phyloP scores from a whole-genome alignment of 352 stramenopile species.

The Phytophthora nicotianae region DNA sequence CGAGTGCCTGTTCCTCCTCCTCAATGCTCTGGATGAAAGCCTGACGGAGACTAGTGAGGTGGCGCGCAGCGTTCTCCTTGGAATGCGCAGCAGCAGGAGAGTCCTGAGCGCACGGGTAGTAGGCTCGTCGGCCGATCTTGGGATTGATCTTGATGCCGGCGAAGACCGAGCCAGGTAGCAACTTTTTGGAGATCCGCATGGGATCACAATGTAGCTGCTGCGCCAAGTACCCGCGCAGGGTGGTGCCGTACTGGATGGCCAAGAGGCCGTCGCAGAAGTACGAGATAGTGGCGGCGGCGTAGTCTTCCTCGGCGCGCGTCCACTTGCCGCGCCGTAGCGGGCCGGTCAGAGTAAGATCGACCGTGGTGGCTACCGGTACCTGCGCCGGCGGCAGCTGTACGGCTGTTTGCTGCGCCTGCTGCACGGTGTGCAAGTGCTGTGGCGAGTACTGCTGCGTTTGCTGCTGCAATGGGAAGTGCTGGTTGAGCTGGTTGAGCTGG shows the following conservation, averaged over 20 bases:
- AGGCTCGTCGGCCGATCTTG: conserved; percentile 74
- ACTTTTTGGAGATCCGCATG: conserved; percentile 85
- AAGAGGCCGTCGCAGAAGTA: conserved; percentile 74
- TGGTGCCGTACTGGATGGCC: conserved; percentile 75
- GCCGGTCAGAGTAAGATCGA: conserved; percentile 37
- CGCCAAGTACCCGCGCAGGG: conserved; percentile 70
- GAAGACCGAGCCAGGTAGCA: conserved; percentile 64
- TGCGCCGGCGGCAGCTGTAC: conserved; percentile 7
- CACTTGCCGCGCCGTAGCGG: conserved; percentile 73
- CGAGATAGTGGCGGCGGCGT: conserved; percentile 67
- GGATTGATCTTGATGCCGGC: conserved; percentile 72
- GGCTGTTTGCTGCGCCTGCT: conserved; percentile 9
- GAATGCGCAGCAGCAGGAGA: conserved; percentile 45
- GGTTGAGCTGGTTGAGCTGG: conserved; percentile 33
- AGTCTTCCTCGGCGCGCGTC: conserved; percentile 70
- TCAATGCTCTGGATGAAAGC: conserved; percentile 70
- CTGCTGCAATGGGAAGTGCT: conserved; percentile 34
- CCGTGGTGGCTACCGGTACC: not conserved
- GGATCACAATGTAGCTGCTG: conserved; percentile 75
- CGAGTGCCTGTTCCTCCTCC: conserved; percentile 49
- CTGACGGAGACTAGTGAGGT: conserved; percentile 46
- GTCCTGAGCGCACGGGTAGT: conserved; percentile 64
- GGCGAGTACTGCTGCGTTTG: conserved; percentile 26
- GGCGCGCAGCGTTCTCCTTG: conserved; percentile 44
- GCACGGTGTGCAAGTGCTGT: conserved; percentile 12